A percentile compares a stretch with the other conserved stretches of the same genome.
Evolutionary conservation across 164 flowering plant species (phyloP).

Genomic region (Platanus orientalis): DNA sequence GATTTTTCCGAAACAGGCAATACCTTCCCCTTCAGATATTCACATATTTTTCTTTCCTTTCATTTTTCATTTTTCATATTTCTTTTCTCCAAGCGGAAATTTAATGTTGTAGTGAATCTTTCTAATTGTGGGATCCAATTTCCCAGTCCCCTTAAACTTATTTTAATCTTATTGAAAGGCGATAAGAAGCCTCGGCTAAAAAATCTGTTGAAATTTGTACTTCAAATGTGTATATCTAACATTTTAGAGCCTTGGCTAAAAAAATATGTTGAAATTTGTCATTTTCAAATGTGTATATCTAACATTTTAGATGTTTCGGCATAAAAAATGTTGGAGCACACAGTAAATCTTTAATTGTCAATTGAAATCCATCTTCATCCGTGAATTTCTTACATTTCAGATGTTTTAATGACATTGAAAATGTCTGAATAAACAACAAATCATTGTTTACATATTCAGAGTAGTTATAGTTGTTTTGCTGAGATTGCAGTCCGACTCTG

Average conservation of each 20-base stretch:
- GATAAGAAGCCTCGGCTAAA: constrained; percentile 1
- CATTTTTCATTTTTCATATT: not conserved
- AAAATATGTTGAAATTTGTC: not conserved
- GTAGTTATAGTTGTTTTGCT: no score
- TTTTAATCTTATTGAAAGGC: constrained; percentile 2
- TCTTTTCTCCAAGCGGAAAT: constrained; percentile 1
- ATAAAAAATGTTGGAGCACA: not conserved
- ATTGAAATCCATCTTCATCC: no score
- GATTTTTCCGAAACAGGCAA: not conserved
- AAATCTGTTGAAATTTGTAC: not conserved
- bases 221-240: not conserved
- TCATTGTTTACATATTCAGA: not conserved
- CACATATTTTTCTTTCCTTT: not conserved
- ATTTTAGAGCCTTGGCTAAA: no score
- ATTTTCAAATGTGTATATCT: not conserved
- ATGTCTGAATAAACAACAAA: not conserved
- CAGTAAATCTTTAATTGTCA: no score
- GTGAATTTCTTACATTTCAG: no score
- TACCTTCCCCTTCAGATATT: not conserved
- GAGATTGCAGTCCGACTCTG: no score
- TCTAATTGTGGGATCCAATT: not conserved
- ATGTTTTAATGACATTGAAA: not conserved
- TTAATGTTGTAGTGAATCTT: constrained; percentile 11
- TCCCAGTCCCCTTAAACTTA: not conserved
- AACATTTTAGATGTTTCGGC: not conserved